Evolutionary conservation across 768 basidiomycete species (phyloP), one percentile per base, ranked within the genome.

Genomic region (Russula vinacea): DNA sequence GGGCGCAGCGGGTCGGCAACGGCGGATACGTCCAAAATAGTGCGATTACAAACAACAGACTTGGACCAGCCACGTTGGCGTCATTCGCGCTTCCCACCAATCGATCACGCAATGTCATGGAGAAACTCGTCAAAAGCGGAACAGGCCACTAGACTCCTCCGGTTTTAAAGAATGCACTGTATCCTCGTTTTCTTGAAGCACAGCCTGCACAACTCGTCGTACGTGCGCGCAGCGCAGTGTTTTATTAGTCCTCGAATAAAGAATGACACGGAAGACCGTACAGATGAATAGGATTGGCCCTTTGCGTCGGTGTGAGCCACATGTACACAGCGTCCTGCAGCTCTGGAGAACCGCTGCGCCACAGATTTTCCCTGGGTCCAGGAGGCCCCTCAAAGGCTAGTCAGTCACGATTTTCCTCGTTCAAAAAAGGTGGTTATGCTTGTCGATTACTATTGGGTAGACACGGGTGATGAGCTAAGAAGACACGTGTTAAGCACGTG

Each of bases 231-330:
- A 0, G 72, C 71, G 29, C 88, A 76, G 37, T 73, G 73, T 14
- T 69, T 66, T 71, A 88, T 88, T 32, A 91, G 0, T 78, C 79
- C 9, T 84, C 83, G 89, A 90, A 91, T 13, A 78, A 77, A 2
- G 76, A 68, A 17, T 72, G 62, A 35, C 50, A 67, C n/a, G 64
- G 37, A 26, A 86, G 71, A 1, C 74, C 76, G 64, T 81, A 83
- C 5, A 90, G 73, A n/a, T 75, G 71, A 17, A 76, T 74, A 0
- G 91, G 79, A 71, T 90, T 82, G 0, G n/a, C 70, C 71, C 2
- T 79, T 80, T 0, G 89, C 89, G 26, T 83, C 82, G 33, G 78
- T 75, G 69, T 81, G 83, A 1, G 89, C 81, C 71, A 29, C 29
- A 29, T 2, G 5, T 29, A 29, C 2, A 29, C n/a, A n/a, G n/a